Evolutionary conservation across 371 early-diverging fungal genomes (phyloP).

Genomic region (Apophysomyces trapeziformis): DNA sequence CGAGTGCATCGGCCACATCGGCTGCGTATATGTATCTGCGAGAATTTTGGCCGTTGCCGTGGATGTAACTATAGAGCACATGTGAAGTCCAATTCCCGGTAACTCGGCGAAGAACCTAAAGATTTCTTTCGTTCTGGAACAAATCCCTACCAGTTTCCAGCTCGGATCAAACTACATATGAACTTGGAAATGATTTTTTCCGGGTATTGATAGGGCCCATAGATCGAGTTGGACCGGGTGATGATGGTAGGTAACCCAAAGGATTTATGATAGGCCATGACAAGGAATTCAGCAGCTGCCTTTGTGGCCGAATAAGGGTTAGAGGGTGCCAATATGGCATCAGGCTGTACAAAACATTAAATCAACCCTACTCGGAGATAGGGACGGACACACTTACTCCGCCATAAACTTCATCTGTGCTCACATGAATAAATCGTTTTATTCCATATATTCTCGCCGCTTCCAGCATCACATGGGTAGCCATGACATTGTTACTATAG

Average conservation of each 20-base stretch:
- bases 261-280: slow-evolving; percentile 80
- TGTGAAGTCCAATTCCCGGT: neutral
- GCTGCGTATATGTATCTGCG: slow-evolving; percentile 81
- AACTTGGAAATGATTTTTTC: slow-evolving; percentile 92
- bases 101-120: slow-evolving; percentile 7
- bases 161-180: slow-evolving; percentile 70
- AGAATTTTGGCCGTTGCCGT: slow-evolving; percentile 81
- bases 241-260: slow-evolving; percentile 84
- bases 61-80: slow-evolving; percentile 60
- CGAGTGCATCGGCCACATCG: slow-evolving; percentile 80
- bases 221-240: slow-evolving; percentile 85
- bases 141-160: slow-evolving; percentile 58
- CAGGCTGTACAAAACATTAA: slow-evolving; percentile 51
- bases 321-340: slow-evolving; percentile 72
- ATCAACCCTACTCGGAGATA: slow-evolving; percentile 2
- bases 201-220: slow-evolving; percentile 87
- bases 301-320: slow-evolving; percentile 93
- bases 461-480: slow-evolving; percentile 87
- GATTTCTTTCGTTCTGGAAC: slow-evolving; percentile 9
- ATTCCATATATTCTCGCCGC: slow-evolving; percentile 66
- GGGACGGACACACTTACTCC: slow-evolving; percentile 40
- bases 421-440: slow-evolving; percentile 77
- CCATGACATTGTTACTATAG: slow-evolving; percentile 77
- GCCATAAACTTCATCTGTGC: slow-evolving; percentile 92
- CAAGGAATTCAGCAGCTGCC: slow-evolving; percentile 87